phyloP scores from a whole-genome alignment of 345 rosid genomes.

The Laguncularia racemosa region DNA sequence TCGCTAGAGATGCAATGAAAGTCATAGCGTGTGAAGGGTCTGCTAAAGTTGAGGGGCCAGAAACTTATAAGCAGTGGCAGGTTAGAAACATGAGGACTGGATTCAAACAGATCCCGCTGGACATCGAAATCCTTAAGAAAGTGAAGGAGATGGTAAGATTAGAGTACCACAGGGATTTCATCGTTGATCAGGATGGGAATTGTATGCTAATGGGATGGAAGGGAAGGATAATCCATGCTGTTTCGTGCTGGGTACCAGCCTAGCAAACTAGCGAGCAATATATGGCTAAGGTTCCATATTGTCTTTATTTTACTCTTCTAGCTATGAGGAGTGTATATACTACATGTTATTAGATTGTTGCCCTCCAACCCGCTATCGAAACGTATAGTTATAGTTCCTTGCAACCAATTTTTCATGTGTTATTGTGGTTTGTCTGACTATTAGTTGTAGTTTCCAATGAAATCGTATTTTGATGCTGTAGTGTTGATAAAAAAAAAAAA shows the following conservation, averaged over 20 bases:
- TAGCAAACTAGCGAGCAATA: slow-evolving; percentile 7
- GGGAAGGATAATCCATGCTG: slow-evolving; percentile 57
- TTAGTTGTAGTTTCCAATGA: no score
- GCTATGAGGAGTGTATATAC: neutral
- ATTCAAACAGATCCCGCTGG: slow-evolving; percentile 45
- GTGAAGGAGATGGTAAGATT: slow-evolving; percentile 31
- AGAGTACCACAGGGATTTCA: slow-evolving; percentile 54
- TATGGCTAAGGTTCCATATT: no score
- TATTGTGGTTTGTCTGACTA: neutral
- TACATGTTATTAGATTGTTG: neutral
- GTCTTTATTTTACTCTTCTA: no score
- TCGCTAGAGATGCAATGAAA: slow-evolving; percentile 48
- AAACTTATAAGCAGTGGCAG: slow-evolving; percentile 72
- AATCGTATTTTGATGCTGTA: no score
- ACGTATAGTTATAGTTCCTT: no score
- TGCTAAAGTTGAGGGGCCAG: slow-evolving; percentile 62
- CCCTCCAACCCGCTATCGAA: neutral
- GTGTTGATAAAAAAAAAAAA: no score
- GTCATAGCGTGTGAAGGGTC: slow-evolving; percentile 67
- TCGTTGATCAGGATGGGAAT: slow-evolving; percentile 46
- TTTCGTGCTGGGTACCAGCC: slow-evolving; percentile 66
- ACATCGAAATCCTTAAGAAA: slow-evolving; percentile 37
- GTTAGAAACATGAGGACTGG: slow-evolving; percentile 45
- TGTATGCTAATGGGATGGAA: slow-evolving; percentile 96
- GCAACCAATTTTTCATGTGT: neutral